Evolutionary conservation across 345 rosid genomes (phyloP).

Genomic region (Brassica incana): DNA sequence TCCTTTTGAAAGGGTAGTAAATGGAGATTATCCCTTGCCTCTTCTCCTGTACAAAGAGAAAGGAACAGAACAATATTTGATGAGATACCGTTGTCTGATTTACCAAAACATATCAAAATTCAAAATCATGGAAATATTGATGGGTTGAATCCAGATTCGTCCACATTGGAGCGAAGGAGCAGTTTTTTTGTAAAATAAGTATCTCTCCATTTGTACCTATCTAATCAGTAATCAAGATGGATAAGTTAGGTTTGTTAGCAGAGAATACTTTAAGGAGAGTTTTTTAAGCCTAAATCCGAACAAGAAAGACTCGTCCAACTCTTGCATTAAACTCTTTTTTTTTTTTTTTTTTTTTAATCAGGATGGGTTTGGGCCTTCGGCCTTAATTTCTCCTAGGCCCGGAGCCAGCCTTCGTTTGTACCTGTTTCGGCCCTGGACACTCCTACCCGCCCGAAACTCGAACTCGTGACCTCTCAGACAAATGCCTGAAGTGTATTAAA

Average conservation of each 20-base stretch:
- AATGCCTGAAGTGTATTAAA: no score
- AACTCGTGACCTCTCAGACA: no score
- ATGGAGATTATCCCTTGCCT: background rate
- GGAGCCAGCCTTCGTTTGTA: no score
- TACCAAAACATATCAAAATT: background rate
- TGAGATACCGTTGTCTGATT: constrained; percentile 32
- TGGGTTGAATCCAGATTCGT: background rate
- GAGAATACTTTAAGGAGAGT: background rate
- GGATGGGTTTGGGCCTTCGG: no score
- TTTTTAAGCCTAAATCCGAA: no score
- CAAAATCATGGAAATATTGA: background rate
- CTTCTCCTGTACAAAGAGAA: background rate
- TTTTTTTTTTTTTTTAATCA: no score
- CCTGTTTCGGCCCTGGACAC: no score
- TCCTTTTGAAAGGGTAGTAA: background rate
- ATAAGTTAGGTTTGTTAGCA: background rate
- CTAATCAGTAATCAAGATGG: background rate
- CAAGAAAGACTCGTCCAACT: background rate
- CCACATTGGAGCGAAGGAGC: background rate
- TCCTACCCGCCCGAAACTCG: no score
- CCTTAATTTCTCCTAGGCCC: no score
- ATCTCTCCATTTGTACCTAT: background rate
- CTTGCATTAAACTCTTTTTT: background rate
- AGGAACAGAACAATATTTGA: constrained; percentile 19
- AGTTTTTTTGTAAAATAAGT: constrained; percentile 4